Evolutionary conservation across 78 protist genomes (phyloP).

Genomic region (Dictyostelium intermedium): DNA sequence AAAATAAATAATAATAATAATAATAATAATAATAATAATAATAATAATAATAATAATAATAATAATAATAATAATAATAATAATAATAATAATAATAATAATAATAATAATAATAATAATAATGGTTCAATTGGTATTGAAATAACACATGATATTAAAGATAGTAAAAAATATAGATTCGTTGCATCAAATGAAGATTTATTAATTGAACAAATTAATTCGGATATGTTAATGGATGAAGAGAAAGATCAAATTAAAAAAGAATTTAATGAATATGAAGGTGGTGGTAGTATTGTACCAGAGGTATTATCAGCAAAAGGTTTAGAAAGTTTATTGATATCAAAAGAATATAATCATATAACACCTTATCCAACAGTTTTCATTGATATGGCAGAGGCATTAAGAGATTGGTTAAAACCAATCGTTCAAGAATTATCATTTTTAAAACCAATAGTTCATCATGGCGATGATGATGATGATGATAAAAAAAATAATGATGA

Average conservation of each 20-base stretch:
- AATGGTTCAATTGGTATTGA: not conserved
- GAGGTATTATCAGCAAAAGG: not conserved
- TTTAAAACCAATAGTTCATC: not conserved
- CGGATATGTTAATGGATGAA: not conserved
- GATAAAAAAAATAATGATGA: not conserved
- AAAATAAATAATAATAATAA: not conserved
- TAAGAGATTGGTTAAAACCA: conserved; percentile 28
- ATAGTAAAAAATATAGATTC: not conserved
- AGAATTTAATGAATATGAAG: not conserved
- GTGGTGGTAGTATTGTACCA: not conserved
- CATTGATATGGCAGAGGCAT: not conserved
- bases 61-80: not conserved
- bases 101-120: not conserved
- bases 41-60: not conserved
- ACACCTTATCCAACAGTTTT: not conserved
- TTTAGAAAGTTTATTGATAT: not conserved
- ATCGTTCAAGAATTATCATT: not conserved
- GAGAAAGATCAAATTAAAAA: not conserved
- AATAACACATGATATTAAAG: not conserved
- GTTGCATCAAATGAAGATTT: not conserved
- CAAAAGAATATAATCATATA: not conserved
- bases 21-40: not conserved
- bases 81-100: not conserved
- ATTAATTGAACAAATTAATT: not conserved
- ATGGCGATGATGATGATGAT: not conserved